These are phyloP conservation scores for Plicaturopsis crispa DNA, from an alignment of 768 basidiomycete genomes.

Conservation along the genomic window DNA sequence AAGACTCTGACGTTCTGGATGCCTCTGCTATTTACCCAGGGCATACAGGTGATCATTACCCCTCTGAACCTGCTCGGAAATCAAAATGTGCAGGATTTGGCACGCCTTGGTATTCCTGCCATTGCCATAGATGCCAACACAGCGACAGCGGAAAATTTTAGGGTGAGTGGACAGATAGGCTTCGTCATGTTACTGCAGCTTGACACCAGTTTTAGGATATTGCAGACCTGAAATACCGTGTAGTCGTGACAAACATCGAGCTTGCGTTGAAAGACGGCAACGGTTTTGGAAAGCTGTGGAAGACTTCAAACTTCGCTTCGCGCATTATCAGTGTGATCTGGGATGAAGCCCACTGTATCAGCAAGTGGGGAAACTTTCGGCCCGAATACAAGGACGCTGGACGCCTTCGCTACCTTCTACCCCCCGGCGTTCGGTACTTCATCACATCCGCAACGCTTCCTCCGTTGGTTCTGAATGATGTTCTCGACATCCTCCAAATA, in stretches of 20 bases:
- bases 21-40: conserved; percentile 15
- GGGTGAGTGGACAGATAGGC: conserved; percentile 12
- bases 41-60: conserved; percentile 18
- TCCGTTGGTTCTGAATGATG: neutral
- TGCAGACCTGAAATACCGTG: conserved; percentile 2
- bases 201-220: conserved; percentile 2
- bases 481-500: conserved; percentile 6
- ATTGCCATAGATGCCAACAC: conserved; percentile 13
- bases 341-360: conserved; percentile 17
- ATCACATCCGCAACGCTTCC: conserved; percentile 14
- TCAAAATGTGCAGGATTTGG: conserved; percentile 10
- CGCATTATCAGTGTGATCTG: conserved; percentile 10
- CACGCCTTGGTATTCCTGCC: conserved; percentile 10
- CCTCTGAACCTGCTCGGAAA: conserved; percentile 18
- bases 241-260: conserved; percentile 5
- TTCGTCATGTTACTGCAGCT: neutral
- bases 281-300: conserved; percentile 9
- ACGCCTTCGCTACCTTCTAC: conserved; percentile 9
- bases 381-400: conserved; percentile 10
- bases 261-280: conserved; percentile 7
- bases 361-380: conserved; percentile 13
- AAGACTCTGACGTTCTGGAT: conserved; percentile 26
- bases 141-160: conserved; percentile 11
- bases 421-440: conserved; percentile 6
- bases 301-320: conserved; percentile 6